Conservation (phyloP, 345 rosid species). For the Eucalyptus curtisii region DNA sequence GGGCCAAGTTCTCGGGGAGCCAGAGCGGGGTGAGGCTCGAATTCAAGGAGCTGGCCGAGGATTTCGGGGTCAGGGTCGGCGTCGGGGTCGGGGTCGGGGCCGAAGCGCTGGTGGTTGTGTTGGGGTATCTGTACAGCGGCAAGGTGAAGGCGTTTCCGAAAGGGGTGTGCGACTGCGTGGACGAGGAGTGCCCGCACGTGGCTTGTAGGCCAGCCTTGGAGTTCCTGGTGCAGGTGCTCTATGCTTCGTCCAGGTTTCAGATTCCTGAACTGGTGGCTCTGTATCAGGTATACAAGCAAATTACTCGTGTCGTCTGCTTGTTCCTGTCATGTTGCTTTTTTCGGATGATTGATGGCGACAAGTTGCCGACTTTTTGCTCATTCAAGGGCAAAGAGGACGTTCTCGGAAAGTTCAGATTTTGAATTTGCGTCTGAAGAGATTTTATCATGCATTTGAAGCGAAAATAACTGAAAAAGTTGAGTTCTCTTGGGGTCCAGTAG, state of each 20-base stretch:
- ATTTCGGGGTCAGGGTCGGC: slow-evolving; percentile 2
- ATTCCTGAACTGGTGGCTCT: slow-evolving; percentile 46
- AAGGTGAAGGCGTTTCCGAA: slow-evolving; percentile 31
- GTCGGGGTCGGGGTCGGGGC: slow-evolving; percentile 18
- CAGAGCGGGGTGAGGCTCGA: slow-evolving; percentile 29
- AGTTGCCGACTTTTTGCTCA: neutral
- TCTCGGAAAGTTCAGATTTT: neutral
- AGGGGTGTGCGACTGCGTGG: slow-evolving; percentile 49
- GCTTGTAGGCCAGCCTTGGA: slow-evolving; percentile 64
- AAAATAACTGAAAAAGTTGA: neutral
- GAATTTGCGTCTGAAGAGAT: neutral
- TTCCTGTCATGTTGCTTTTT: neutral
- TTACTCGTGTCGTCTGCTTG: neutral
- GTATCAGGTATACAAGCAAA: slow-evolving; percentile 5
- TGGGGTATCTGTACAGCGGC: slow-evolving; percentile 62
- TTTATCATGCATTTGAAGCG: neutral
- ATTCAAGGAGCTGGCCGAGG: slow-evolving; percentile 30
- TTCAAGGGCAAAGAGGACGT: neutral
- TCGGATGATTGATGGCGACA: neutral
- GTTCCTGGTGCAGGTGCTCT: slow-evolving; percentile 58
- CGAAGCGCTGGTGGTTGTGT: slow-evolving; percentile 41
- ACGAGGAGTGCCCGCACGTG: slow-evolving; percentile 52
- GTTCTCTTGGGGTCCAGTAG: neutral
- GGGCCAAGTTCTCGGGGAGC: slow-evolving; percentile 10
- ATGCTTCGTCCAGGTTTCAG: slow-evolving; percentile 51